Evolutionary conservation across 2,329 filamentous ascomycete species (phyloP).

Genomic region (Karstenula rhodostoma): DNA sequence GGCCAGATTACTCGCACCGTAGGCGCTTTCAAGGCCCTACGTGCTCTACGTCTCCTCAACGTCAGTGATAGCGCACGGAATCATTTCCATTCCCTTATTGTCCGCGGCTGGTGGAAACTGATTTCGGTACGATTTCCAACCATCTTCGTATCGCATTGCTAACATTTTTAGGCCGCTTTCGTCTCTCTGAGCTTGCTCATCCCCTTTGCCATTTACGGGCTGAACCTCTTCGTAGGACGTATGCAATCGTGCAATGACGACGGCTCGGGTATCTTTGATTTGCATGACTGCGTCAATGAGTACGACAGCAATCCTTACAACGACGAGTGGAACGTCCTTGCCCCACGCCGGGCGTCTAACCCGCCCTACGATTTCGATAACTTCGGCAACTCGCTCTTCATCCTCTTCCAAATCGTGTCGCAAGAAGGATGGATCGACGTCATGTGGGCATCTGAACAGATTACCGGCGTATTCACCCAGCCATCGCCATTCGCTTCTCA

Average conservation of each 20-base stretch:
- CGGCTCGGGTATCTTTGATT: conserved; percentile 61
- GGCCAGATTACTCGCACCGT: conserved; percentile 88
- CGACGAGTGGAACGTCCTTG: conserved; percentile 78
- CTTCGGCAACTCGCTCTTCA: conserved; percentile 92
- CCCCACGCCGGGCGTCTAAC: conserved; percentile 82
- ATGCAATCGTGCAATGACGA: conserved; percentile 83
- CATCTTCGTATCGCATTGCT: conserved; percentile 1
- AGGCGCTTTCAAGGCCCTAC: conserved; percentile 94
- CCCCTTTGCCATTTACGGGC: conserved; percentile 93
- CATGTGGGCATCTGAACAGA: conserved; percentile 83
- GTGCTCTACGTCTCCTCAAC: conserved; percentile 89
- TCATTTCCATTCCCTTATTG: conserved; percentile 95
- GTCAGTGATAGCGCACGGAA: conserved; percentile 95
- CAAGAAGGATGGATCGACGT: conserved; percentile 98
- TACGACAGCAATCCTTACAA: conserved; percentile 75
- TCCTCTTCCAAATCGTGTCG: conserved; percentile 97
- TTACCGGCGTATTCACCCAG: conserved; percentile 79
- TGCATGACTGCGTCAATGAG: conserved; percentile 84
- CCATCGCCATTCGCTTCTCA: conserved; percentile 73
- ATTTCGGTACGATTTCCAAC: conserved; percentile 67
- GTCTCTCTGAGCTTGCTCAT: conserved; percentile 94
- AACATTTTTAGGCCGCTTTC: conserved; percentile 71
- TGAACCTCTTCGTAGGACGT: conserved; percentile 90
- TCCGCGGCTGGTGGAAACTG: conserved; percentile 93
- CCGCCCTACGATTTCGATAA: conserved; percentile 92